These are phyloP conservation scores for Sungouiozyma ichnusensis DNA, from an alignment of 805 yeast species.

Conservation along the genomic window DNA sequence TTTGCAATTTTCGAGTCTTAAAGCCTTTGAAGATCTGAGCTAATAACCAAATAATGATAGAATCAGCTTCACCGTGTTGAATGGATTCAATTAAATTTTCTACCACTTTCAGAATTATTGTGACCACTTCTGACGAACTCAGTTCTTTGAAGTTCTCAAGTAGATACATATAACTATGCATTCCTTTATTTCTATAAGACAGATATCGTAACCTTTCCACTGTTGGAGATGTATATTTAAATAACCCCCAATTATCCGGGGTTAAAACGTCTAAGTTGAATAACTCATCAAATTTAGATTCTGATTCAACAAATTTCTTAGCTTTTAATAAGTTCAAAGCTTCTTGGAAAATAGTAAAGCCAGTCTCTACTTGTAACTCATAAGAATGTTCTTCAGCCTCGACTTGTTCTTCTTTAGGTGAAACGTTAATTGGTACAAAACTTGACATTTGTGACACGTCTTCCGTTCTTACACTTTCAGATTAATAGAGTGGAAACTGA, in stretches of 20 bases:
- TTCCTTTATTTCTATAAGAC: conserved; percentile 72
- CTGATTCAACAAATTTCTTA: conserved; percentile 39
- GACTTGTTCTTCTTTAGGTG: conserved; percentile 54
- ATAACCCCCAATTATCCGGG: conserved; percentile 32
- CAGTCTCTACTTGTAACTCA: conserved; percentile 82
- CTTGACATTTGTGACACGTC: conserved; percentile 34
- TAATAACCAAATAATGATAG: conserved; percentile 39
- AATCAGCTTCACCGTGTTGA: conserved; percentile 59
- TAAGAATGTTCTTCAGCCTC: conserved; percentile 86
- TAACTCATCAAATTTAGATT: conserved; percentile 45
- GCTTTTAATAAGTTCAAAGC: conserved; percentile 58
- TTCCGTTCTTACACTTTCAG: no score
- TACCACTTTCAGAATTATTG: conserved; percentile 35
- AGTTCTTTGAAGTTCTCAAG: conserved; percentile 14
- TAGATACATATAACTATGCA: conserved; percentile 42
- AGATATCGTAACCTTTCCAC: conserved; percentile 66
- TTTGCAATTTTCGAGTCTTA: conserved; percentile 38
- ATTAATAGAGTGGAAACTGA: no score
- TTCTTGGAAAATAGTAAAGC: conserved; percentile 59
- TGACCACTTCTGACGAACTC: conserved; percentile 31
- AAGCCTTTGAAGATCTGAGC: conserved; percentile 42
- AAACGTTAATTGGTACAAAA: conserved; percentile 70
- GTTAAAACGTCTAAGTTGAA: conserved; percentile 60
- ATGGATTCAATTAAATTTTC: conserved; percentile 60
- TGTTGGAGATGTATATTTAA: conserved; percentile 43